phyloP scores from a whole-genome alignment of 169 alveolate genomes.

The Plasmodium reichenowi region DNA sequence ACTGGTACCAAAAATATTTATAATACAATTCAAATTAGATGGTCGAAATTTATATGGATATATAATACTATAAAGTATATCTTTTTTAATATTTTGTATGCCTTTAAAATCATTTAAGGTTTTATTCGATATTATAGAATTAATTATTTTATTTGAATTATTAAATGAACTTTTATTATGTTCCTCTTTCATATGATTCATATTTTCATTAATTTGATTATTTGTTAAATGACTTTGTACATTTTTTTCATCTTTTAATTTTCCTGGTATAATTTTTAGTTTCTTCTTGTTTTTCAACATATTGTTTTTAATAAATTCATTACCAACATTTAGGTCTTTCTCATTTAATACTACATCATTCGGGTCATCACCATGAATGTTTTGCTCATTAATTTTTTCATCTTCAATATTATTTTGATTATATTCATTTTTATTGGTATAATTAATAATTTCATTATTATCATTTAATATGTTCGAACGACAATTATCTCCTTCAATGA shows the following conservation, averaged over 20 bases:
- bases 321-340: not conserved
- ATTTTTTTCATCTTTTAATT: constrained; percentile 1
- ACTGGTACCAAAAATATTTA: constrained; percentile 93
- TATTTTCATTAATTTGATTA: not conserved
- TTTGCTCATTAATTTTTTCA: not conserved
- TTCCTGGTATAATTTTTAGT: not conserved
- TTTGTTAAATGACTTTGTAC: not conserved
- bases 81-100: constrained; percentile 54
- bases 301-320: not conserved
- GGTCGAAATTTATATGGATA: constrained; percentile 57
- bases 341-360: not conserved
- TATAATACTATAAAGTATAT: constrained; percentile 53
- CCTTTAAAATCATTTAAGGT: constrained; percentile 48
- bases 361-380: not conserved
- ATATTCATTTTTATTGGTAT: not conserved
- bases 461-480: not conserved
- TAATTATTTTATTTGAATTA: not conserved
- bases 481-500: not conserved
- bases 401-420: not conserved
- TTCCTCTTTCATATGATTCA: not conserved
- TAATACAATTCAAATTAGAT: constrained; percentile 24
- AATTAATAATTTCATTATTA: not conserved
- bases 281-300: not conserved
- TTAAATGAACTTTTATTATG: not conserved
- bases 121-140: not conserved